These are phyloP conservation scores for Paramecium sonneborni DNA, from an alignment of 73 alveolate species.

Conservation along the genomic window DNA sequence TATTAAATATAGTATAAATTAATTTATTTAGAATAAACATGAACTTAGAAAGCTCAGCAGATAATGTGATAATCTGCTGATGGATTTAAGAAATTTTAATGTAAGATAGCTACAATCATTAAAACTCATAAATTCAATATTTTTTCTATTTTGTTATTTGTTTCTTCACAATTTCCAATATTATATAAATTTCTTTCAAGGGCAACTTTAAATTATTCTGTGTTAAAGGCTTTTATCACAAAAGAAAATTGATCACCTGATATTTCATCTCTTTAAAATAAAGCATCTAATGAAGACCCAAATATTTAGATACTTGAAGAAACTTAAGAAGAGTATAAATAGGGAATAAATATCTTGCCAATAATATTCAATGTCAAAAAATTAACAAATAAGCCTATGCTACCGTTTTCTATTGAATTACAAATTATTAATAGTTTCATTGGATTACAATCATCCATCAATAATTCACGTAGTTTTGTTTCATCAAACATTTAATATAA, in stretches of 20 bases:
- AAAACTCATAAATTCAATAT: not conserved
- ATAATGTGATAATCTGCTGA: too few species aligned
- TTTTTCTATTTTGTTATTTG: not conserved
- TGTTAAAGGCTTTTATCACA: not conserved
- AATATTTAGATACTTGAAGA: not conserved
- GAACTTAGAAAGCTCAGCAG: too few species aligned
- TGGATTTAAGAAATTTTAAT: too few species aligned
- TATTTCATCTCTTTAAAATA: not conserved
- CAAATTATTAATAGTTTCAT: not conserved
- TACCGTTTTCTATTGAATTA: constrained; percentile 9
- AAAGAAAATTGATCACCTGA: not conserved
- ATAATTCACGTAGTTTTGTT: not conserved
- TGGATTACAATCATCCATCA: not conserved
- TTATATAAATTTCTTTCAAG: not conserved
- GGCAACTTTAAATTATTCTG: not conserved
- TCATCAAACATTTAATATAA: not conserved
- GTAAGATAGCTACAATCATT: not conserved
- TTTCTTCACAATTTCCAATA: not conserved
- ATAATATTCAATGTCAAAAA: not conserved
- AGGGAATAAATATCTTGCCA: not conserved
- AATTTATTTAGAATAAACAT: too few species aligned
- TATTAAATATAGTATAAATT: too few species aligned
- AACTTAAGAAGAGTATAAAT: not conserved
- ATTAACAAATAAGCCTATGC: not conserved
- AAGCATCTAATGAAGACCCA: not conserved